Conservation (phyloP, 73 alveolate species). For the Tetrahymena borealis region DNA sequence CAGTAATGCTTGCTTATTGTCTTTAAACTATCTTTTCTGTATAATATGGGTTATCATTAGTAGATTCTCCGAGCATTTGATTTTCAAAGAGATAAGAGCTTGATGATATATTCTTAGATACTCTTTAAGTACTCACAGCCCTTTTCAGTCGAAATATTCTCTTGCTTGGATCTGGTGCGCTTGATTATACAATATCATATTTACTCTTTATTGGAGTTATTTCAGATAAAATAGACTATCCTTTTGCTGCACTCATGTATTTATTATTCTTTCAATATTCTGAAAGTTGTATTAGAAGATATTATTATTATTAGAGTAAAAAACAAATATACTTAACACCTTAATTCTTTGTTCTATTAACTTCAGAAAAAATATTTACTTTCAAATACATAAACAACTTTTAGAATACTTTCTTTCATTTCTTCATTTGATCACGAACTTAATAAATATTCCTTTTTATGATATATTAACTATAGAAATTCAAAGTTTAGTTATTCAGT, state of each 20-base stretch:
- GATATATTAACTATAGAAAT: too few species aligned
- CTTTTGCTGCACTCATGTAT: neutral
- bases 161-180: neutral
- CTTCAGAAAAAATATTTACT: too few species aligned
- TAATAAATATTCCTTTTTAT: too few species aligned
- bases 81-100: neutral
- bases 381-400: too few species aligned
- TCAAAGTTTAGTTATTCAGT: too few species aligned
- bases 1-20: neutral
- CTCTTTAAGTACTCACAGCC: neutral
- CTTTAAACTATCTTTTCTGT: neutral
- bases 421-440: too few species aligned
- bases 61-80: neutral
- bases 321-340: too few species aligned
- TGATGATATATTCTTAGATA: neutral
- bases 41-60: neutral
- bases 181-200: neutral
- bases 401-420: too few species aligned
- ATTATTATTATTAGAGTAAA: too few species aligned
- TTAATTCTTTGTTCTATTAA: too few species aligned
- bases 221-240: neutral
- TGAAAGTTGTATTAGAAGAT: too few species aligned
- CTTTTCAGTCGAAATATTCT: neutral
- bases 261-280: too few species aligned
- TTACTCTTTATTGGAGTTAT: neutral